Evolutionary conservation across 2,329 filamentous ascomycete genomes (phyloP), one percentile per base, ranked within the genome.

Genomic region (Bipolaris bicolor): DNA sequence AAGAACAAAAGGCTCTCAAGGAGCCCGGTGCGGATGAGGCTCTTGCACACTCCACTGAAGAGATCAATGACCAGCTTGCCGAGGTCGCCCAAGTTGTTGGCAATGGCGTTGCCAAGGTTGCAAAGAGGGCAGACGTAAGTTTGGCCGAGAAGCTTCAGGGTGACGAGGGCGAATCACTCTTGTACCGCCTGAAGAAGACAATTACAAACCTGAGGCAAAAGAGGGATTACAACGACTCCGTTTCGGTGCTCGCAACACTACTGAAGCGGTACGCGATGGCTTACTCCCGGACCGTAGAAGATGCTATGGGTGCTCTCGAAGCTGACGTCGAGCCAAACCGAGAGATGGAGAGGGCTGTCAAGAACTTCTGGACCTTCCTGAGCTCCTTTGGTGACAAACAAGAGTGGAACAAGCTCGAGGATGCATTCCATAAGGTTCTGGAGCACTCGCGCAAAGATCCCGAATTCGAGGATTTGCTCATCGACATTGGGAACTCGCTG

Each of bases 161-260:
- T 2, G 86, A 90, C 3, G 89, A 96, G 69, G 88, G 86, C 55
- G 84, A 91, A 39, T 88, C 90, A 0, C 78, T 98, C 54, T 69
- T 94, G 5, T 83, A 88, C 64, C 88, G 93, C 5, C 79, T 98
- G 48, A 94, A 93, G 75, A 82, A 89, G 67, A 88, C 89, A 0
- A 87, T 98, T 3, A 65, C 85, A 13, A 90, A 90, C 37, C 83
- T 98, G 13, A 84, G 90, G 7, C 84, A 91, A 68, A 87, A 90
- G 49, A 86, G 84, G 7, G 92, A 97, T 73, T 98, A 98, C 73
- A 87, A 89, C 0, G 88, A 93, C 46, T 97, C 93, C 0, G 92
- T 97, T 0, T 92, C 90, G 0, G 92, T 88, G 0, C 76, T 98
- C 31, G 86, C 90, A 0, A 77, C 88, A 7, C 81, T 98, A 5